Percentiles rank a stretch among this genome's conserved stretches.
These are phyloP conservation scores for Leersia perrieri DNA, from an alignment of 176 grass and related monocot genomes.

Conservation along the genomic window DNA sequence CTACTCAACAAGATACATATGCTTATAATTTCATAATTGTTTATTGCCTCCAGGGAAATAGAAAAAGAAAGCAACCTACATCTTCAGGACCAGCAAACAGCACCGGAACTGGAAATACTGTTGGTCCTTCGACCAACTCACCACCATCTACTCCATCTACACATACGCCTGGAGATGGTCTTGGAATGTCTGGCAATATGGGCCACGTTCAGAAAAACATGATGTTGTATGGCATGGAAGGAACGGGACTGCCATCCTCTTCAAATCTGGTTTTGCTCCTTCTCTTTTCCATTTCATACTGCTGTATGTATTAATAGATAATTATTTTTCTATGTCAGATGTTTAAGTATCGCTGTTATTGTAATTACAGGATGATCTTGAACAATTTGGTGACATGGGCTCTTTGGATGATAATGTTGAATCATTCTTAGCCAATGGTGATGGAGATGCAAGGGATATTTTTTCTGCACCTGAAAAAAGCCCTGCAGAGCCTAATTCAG, in stretches of 20 bases:
- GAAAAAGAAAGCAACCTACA: slow-evolving; percentile 94
- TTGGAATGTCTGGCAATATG: slow-evolving; percentile 65
- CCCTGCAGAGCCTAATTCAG: slow-evolving; percentile 63
- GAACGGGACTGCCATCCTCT: slow-evolving; percentile 84
- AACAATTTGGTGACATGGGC: slow-evolving; percentile 88
- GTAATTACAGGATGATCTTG: slow-evolving; percentile 79
- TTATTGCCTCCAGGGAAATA: slow-evolving; percentile 61
- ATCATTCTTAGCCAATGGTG: slow-evolving; percentile 94
- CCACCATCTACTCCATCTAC: slow-evolving; percentile 93
- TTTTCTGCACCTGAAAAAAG: slow-evolving; percentile 83
- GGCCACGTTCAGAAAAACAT: slow-evolving; percentile 71
- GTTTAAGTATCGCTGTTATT: slow-evolving; percentile 25
- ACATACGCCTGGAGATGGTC: slow-evolving; percentile 75
- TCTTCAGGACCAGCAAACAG: slow-evolving; percentile 96
- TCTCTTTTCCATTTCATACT: slow-evolving; percentile 31
- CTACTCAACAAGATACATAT: too few relatives aligned
- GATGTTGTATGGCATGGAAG: slow-evolving; percentile 91
- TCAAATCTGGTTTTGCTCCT: slow-evolving; percentile 84
- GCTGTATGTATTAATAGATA: slow-evolving; percentile 3
- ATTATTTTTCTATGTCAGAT: slow-evolving; percentile 3
- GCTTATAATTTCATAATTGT: slow-evolving; percentile 20
- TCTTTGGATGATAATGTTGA: slow-evolving; percentile 97
- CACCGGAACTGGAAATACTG: slow-evolving; percentile 92
- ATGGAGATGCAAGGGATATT: slow-evolving; percentile 85
- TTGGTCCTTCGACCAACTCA: slow-evolving; percentile 77